Conservation (phyloP, 148 eudicot genomes). For the Rhododendron vialii region DNA sequence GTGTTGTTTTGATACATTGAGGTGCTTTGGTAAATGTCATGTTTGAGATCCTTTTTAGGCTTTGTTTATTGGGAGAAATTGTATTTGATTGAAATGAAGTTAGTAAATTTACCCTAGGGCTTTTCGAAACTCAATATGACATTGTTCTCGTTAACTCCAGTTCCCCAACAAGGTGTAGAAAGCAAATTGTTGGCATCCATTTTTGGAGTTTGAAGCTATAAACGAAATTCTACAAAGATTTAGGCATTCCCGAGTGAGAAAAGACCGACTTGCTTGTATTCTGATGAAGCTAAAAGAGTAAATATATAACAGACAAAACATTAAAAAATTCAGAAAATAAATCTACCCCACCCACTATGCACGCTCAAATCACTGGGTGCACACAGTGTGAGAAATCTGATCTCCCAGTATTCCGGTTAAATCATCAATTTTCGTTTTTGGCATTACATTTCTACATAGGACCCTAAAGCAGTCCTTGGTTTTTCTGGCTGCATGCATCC, state of each 20-base stretch:
- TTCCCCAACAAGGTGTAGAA: neutral
- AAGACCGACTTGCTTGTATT: neutral
- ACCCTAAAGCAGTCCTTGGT: neutral
- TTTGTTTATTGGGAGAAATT: neutral
- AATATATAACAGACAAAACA: neutral
- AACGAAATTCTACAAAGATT: neutral
- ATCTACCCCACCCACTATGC: neutral
- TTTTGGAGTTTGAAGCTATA: neutral
- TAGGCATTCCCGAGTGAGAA: too few relatives aligned
- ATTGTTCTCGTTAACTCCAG: neutral
- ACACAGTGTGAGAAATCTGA: neutral
- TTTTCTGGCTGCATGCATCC: neutral
- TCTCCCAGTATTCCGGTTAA: neutral
- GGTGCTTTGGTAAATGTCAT: neutral
- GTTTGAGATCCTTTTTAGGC: neutral
- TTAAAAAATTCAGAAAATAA: neutral
- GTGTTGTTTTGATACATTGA: neutral
- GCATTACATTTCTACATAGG: neutral
- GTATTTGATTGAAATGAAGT: neutral
- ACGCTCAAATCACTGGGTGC: neutral
- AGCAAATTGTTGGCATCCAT: neutral
- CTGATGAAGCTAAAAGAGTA: neutral
- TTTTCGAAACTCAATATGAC: neutral
- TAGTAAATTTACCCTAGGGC: neutral
- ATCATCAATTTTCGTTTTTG: neutral